Base-by-base conservation (phyloP, 164 flowering plant genomes). In the Taxillus chinensis region DNA sequence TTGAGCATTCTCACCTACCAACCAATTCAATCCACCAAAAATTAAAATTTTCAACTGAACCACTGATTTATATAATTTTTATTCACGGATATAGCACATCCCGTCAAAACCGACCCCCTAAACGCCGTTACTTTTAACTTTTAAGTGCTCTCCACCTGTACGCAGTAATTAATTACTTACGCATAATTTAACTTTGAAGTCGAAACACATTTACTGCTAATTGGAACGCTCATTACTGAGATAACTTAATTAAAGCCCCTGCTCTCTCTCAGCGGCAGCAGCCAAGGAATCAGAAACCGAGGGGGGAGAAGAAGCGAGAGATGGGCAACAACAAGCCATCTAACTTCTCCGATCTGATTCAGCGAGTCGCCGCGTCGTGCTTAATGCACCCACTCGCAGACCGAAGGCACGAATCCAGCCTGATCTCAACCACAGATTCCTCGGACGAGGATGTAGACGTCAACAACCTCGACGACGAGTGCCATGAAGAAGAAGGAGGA, bases 311-410 rank as follows among this genome's bases (percentile, higher is more conserved):
- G 27, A 52, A 52, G 17, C 37, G 55, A 52, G 55, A 59, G 39
- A 90, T 84, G 96, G 73, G 86, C 27, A 80, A 57, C 75, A 80
- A 57, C 77, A 86, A 73, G 67, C 86, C 75, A 15, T 78, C 90
- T 0, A 87, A 82, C 55, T 79, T 90, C 72, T 77, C 95, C 46
- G 90, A 90, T 82, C 83, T 90, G 79, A 75, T 92, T 60, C 98
- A 92, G 60, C 72, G 89, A 15, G 96, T 87, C 56, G 67, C 95
- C 2, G 81, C 92, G 12, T 81, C 89, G 14, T 92, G 98, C 73
- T 67, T 92, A 62, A 83, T 84, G 39, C 84, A 86, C 15, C 92
- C 98, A 12, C 84, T 89, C 15, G 72, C 81, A 61, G 70, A 67
- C 67, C 66, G 57, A n/a, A 73, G 82, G 40, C 67, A 59, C 50